These are phyloP conservation scores for Phytophthora europaea DNA, from an alignment of 352 stramenopile genomes.

Conservation along the genomic window DNA sequence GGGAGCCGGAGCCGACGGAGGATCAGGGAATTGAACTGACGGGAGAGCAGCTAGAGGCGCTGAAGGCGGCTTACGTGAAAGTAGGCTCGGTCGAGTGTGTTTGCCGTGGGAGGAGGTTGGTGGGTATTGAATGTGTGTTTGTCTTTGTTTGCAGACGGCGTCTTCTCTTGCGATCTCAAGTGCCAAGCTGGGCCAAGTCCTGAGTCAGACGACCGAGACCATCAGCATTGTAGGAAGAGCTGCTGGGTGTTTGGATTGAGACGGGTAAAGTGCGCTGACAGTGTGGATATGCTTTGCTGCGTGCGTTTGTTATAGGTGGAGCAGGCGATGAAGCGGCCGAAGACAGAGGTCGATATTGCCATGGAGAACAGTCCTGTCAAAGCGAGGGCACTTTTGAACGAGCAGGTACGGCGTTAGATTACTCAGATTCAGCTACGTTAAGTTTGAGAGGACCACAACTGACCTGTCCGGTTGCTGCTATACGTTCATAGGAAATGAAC, in stretches of 20 bases:
- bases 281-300: neutral
- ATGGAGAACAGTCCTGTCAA: slow-evolving; percentile 83
- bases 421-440: neutral
- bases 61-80: slow-evolving; percentile 70
- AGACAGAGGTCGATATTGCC: slow-evolving; percentile 73
- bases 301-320: slow-evolving; percentile 51
- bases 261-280: neutral
- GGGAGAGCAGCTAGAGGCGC: slow-evolving; percentile 48
- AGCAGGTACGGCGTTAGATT: slow-evolving; percentile 36
- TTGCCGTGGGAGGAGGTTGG: neutral
- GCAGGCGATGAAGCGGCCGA: slow-evolving; percentile 79
- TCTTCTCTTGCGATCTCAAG: slow-evolving; percentile 65
- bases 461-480: neutral
- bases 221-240: slow-evolving; percentile 64
- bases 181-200: slow-evolving; percentile 62
- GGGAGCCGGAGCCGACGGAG: slow-evolving; percentile 37
- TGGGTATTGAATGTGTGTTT: neutral
- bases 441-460: neutral
- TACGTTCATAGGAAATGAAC: slow-evolving; percentile 29
- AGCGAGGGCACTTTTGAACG: slow-evolving; percentile 48
- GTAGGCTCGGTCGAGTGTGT: slow-evolving; percentile 25
- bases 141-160: slow-evolving; percentile 48
- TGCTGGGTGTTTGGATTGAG: neutral
- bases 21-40: slow-evolving; percentile 44
- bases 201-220: slow-evolving; percentile 72